These are phyloP conservation scores for Botrytis squamosa DNA, from an alignment of 2,329 filamentous ascomycete species.

Conservation along the genomic window DNA sequence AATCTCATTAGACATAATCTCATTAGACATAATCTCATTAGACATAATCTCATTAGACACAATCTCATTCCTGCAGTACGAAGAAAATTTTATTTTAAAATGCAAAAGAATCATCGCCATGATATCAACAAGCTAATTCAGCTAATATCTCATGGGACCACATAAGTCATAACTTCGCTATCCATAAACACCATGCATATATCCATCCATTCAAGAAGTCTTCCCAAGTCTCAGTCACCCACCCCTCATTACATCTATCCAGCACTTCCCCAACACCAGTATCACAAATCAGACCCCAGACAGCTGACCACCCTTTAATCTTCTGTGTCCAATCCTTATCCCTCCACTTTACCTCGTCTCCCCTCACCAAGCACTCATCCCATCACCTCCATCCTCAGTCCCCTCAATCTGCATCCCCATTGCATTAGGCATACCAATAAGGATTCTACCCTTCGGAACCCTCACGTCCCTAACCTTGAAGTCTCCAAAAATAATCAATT, in stretches of 20 bases:
- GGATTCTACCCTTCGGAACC: conserved; percentile 55
- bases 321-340: too few species aligned
- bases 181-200: not conserved
- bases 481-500: conserved; percentile 63
- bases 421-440: conserved; percentile 59
- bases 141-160: not conserved
- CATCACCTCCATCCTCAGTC: conserved; percentile 35
- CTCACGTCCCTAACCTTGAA: conserved; percentile 58
- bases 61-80: not conserved
- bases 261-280: too few species aligned
- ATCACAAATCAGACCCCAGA: too few species aligned
- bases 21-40: not conserved
- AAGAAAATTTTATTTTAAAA: not conserved
- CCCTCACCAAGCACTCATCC: conserved; percentile 10
- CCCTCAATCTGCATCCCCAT: conserved; percentile 60
- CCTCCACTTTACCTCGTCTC: not conserved
- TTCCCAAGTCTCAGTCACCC: not conserved
- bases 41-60: not conserved
- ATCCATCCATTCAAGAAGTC: not conserved
- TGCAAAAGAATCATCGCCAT: not conserved
- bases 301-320: not conserved
- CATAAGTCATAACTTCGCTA: not conserved
- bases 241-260: too few species aligned
- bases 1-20: not conserved
- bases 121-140: not conserved